Evolutionary conservation across 768 basidiomycete genomes (phyloP).

Genomic region (Neoboletus brunneissimus): DNA sequence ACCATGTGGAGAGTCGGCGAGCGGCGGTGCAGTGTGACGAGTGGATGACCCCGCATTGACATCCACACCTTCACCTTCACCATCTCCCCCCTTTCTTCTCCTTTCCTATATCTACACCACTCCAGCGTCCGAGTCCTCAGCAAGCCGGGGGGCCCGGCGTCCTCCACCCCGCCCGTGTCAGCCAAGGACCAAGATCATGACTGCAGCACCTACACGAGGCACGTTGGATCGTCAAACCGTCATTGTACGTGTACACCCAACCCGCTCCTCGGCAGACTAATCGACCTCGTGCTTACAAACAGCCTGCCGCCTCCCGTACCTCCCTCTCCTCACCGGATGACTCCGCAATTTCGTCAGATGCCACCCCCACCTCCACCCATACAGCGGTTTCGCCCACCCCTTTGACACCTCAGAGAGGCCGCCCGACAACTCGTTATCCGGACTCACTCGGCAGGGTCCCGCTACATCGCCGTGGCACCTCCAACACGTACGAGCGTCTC

Average conservation of each 20-base stretch:
- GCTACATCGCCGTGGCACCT: slow-evolving; percentile 74
- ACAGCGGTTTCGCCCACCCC: slow-evolving; percentile 28
- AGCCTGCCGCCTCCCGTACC: slow-evolving; percentile 11
- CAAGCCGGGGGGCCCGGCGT: slow-evolving; percentile 4
- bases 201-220: slow-evolving; percentile 10
- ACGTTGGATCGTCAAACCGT: slow-evolving; percentile 9
- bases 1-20: background rate
- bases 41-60: slow-evolving; percentile 10
- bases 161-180: slow-evolving; percentile 5
- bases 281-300: slow-evolving; percentile 3
- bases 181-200: slow-evolving; percentile 18
- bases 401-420: slow-evolving; percentile 41
- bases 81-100: background rate
- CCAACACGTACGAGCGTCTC: slow-evolving; percentile 76
- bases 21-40: slow-evolving; percentile 2
- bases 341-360: slow-evolving; percentile 5
- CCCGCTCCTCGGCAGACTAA: slow-evolving; percentile 5
- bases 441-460: slow-evolving; percentile 64
- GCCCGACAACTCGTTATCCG: slow-evolving; percentile 50
- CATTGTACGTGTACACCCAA: slow-evolving; percentile 14
- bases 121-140: background rate
- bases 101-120: background rate
- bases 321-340: slow-evolving; percentile 8
- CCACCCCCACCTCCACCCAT: slow-evolving; percentile 6
- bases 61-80: background rate